Conservation (phyloP, 2,329 filamentous ascomycete species). For the Trichoderma sp. region DNA sequence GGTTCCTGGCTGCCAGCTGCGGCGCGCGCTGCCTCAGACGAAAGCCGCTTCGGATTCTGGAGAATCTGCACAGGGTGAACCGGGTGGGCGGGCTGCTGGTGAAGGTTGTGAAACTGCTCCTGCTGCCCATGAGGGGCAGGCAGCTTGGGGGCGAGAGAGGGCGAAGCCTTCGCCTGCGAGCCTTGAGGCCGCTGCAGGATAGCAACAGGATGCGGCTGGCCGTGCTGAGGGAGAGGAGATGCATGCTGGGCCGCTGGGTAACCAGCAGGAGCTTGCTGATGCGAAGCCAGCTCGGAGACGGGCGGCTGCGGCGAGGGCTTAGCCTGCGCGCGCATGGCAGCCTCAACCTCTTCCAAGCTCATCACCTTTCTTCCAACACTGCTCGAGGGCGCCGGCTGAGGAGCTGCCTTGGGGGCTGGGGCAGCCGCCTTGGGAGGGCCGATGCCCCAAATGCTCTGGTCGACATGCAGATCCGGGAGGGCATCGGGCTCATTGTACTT, state of each 20-base stretch:
- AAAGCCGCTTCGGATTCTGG: conserved; percentile 73
- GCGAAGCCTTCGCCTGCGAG: conserved; percentile 44
- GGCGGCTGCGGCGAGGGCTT: conserved; percentile 51
- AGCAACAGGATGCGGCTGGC: conserved; percentile 54
- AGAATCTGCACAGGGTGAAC: conserved; percentile 72
- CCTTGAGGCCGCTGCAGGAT: conserved; percentile 59
- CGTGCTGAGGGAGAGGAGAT: conserved; percentile 32
- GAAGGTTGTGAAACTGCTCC: conserved; percentile 37
- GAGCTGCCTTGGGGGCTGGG: conserved; percentile 13
- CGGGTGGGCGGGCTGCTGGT: conserved; percentile 43
- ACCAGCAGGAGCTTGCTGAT: conserved; percentile 36
- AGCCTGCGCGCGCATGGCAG: conserved; percentile 77
- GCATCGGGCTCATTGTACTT: conserved; percentile 84
- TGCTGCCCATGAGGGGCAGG: conserved; percentile 33
- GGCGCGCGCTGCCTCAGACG: conserved; percentile 49
- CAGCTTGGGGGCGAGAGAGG: conserved; percentile 38
- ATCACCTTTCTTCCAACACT: conserved; percentile 71
- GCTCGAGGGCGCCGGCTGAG: conserved; percentile 34
- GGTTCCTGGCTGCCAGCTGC: conserved; percentile 44
- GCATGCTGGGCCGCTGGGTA: conserved; percentile 32
- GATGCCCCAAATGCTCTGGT: conserved; percentile 89
- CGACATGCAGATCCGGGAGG: conserved; percentile 86
- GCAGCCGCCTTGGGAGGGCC: conserved; percentile 53
- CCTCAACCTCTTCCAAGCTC: conserved; percentile 96
- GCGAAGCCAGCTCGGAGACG: conserved; percentile 39